A percentile compares a stretch with the other conserved stretches of the same genome.
Evolutionary conservation across 169 alveolate species (phyloP).

Genomic region (Plasmodium gonderi): DNA sequence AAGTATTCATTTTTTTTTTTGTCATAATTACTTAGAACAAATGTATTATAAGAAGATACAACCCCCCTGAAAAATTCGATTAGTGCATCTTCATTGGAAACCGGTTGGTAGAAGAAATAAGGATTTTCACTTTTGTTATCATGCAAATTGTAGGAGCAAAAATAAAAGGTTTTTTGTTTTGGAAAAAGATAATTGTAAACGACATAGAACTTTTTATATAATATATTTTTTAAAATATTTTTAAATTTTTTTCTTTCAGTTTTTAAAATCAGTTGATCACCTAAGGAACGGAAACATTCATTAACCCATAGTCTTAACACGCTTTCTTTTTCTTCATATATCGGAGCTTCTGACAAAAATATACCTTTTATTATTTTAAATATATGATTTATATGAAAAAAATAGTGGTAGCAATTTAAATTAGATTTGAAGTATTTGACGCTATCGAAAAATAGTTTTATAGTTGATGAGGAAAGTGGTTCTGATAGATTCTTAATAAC

Average conservation of each 20-base stretch:
- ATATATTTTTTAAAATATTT: conserved; percentile 64
- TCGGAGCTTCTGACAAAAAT: conserved; percentile 72
- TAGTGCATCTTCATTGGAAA: conserved; percentile 41
- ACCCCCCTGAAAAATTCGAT: conserved; percentile 59
- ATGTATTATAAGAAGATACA: conserved; percentile 69
- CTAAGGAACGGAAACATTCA: conserved; percentile 66
- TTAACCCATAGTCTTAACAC: conserved; percentile 65
- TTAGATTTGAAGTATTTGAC: conserved; percentile 63
- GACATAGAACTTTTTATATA: conserved; percentile 71
- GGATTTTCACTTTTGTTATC: conserved; percentile 74
- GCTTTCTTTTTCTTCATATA: conserved; percentile 76
- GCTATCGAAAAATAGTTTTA: conserved; percentile 40
- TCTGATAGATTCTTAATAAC: conserved; percentile 70
- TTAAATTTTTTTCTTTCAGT: conserved; percentile 56
- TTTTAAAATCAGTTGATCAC: conserved; percentile 63
- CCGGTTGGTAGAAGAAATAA: conserved; percentile 68
- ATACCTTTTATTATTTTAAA: conserved; percentile 72
- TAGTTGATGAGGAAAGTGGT: conserved; percentile 61
- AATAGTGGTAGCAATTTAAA: conserved; percentile 73
- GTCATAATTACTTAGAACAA: conserved; percentile 50
- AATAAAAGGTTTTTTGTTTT: conserved; percentile 47
- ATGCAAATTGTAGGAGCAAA: conserved; percentile 74
- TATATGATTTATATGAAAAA: conserved; percentile 63
- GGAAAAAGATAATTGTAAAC: conserved; percentile 56
- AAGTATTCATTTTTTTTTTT: conserved; percentile 55